Evolutionary conservation across 805 yeast genomes (phyloP), one percentile per base, ranked within the genome.

Genomic region (Sugiyamaella chiloensis): DNA sequence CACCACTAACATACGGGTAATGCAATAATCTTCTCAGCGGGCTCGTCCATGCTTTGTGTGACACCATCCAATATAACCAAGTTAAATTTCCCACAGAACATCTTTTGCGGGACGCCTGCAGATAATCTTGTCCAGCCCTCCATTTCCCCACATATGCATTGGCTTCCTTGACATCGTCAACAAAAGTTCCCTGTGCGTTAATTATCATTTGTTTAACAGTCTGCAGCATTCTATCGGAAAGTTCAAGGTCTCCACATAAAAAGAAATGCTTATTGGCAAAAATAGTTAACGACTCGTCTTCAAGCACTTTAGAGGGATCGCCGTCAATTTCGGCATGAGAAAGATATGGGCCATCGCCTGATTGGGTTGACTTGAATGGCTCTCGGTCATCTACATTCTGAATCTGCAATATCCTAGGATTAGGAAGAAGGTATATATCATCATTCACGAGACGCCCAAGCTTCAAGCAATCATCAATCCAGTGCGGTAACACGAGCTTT

Each of bases 21-120:
- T 85, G 89, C 4, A 88, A 72, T 14, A 90, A 63, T 52, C 76
- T 76, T 1, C 61, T 58, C 6, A 58, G 56, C 0, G 96, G 91
- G 2, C 74, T 60, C 1, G 73, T 68, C 79, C 85, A 84, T 34
- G 67, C 62, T 17, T 73, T 67, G 47, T 76, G 72, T 24, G 78
- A 72, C 45, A 85, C 63, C 74, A 87, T 74, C 67, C 80, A 75
- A 58, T 80, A 85, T 1, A 91, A 61, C 96, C 97, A 90, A 31
- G 74, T 72, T 14, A 87, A 58, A 56, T 81, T 87, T 0, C 91
- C 96, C 4, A 81, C 76, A 5, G 68, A 60, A 24, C 74, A 44
- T 1, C 69, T 63, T 5, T 64, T 59, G 24, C 64, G 59, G 36
- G 72, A 64, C 1, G 87, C 81, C 9, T 58, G 47, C 2, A 66